Base-by-base conservation (phyloP, 495 filamentous ascomycete genomes). In the Trichoderma parareesei region DNA sequence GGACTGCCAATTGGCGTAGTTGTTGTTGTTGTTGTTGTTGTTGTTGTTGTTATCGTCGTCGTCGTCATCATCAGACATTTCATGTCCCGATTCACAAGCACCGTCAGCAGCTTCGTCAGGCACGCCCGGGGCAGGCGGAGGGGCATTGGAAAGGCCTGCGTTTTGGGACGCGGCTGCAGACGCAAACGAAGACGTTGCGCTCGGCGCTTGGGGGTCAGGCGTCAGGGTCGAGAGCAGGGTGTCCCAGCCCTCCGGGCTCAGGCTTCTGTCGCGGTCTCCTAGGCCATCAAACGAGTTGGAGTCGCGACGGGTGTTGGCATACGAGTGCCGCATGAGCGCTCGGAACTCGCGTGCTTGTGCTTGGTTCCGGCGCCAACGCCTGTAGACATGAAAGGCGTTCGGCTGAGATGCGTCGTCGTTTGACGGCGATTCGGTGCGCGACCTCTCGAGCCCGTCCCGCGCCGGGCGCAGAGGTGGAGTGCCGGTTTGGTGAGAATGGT, bases 201-300 rank as follows among this genome's bases (percentile, higher is more conserved):
- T 96, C 1, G 91, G 91, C 9, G 91, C 82, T 61, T 87, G 88
- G 9, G 87, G 84, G 73, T 96, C 92, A 4, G 90, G 91, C 0
- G 88, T 85, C 59, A 97, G 84, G 2, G 90, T 94, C 9, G 82
- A 87, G 64, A 90, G 81, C 66, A 96, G 81, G 10, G 87, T 90
- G 60, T 93, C 88, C 92, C 92, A 97, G 42, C 75, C 84, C 60
- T 90, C 88, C 3, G 91, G 89, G 72, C 89, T 93, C 61, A 89
- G 77, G 70, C 91, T 95, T 49, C 91, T 84, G 64, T 90, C 85
- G 46, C 90, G 87, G 73, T 96, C 91, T 16, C 91, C 92, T 38
- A 96, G 81, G 14, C 92, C 92, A 77, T 93, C 88, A 5, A 88
- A 10, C 35, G 59, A 42, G 3, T 20, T 27, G 27, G 46, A 49